phyloP scores from a whole-genome alignment of 176 grass and related monocot genomes.

The Puccinellia tenuiflora region DNA sequence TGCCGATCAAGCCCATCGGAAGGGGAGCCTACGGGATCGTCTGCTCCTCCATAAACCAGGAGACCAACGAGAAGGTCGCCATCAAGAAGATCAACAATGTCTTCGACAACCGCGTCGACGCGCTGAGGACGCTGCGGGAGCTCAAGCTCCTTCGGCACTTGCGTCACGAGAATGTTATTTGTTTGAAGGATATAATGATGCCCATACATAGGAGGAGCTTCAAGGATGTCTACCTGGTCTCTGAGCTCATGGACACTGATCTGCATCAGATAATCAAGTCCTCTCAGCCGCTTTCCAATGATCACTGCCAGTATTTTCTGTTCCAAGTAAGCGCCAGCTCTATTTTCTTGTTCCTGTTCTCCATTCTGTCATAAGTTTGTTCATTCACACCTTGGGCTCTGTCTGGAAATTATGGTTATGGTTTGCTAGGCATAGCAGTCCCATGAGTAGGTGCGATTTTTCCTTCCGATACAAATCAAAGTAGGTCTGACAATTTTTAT shows the following conservation, averaged over 20 bases:
- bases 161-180: conserved; percentile 56
- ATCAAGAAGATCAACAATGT: conserved; percentile 59
- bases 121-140: conserved; percentile 47
- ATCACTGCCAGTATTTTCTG: conserved; percentile 69
- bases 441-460: neutral
- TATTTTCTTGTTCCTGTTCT: neutral
- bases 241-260: conserved; percentile 50
- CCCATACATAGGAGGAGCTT: conserved; percentile 45
- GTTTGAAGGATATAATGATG: conserved; percentile 67
- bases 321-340: conserved; percentile 36
- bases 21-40: conserved; percentile 45
- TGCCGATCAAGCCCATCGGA: conserved; percentile 53
- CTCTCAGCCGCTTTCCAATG: conserved; percentile 44
- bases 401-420: neutral
- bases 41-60: conserved; percentile 35
- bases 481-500: neutral
- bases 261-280: conserved; percentile 67
- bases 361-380: neutral
- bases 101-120: conserved; percentile 59
- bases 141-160: conserved; percentile 58
- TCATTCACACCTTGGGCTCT: neutral
- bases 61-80: conserved; percentile 44
- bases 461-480: neutral
- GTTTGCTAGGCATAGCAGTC: neutral
- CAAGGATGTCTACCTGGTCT: conserved; percentile 65